Percentiles rank a stretch among this genome's conserved stretches.
Evolutionary conservation across 2,329 filamentous ascomycete genomes (phyloP).

Genomic region (Chalaropsis ovoidea): DNA sequence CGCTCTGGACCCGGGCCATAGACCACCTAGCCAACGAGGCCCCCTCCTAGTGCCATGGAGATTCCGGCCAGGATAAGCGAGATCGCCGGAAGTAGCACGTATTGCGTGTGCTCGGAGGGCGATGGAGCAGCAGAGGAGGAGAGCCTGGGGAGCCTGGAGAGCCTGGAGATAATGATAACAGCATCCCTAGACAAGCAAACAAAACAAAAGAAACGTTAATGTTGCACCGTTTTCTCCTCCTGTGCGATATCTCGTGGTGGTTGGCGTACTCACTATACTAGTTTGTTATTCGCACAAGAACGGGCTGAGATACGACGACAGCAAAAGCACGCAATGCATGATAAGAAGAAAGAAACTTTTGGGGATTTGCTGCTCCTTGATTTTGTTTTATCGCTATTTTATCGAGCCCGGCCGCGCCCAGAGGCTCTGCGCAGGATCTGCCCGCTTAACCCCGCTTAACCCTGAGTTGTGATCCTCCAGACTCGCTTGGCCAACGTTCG

Average conservation of each 20-base stretch:
- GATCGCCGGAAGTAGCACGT: background rate
- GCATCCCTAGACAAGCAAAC: too few species aligned
- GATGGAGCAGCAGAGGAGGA: background rate
- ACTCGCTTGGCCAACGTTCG: background rate
- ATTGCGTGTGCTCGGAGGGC: background rate
- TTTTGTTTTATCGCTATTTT: background rate
- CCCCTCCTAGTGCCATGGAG: background rate
- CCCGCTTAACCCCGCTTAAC: conserved; percentile 12
- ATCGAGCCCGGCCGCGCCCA: background rate
- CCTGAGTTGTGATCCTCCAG: background rate
- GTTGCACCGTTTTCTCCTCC: background rate
- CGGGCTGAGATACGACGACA: conserved; percentile 2
- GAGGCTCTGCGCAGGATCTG: conserved; percentile 11
- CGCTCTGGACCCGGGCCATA: background rate
- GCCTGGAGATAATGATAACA: background rate
- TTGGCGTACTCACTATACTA: too few species aligned
- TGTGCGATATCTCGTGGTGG: background rate
- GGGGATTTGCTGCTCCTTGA: background rate
- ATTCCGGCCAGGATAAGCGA: background rate
- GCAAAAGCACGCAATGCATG: background rate
- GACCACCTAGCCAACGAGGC: background rate
- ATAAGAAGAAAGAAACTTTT: background rate
- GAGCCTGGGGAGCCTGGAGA: background rate
- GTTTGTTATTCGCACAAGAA: too few species aligned
- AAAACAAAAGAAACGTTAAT: background rate